Evolutionary conservation across 73 alveolate species (phyloP), one percentile per base, ranked within the genome.

Genomic region (Durusdinium trenchii): DNA sequence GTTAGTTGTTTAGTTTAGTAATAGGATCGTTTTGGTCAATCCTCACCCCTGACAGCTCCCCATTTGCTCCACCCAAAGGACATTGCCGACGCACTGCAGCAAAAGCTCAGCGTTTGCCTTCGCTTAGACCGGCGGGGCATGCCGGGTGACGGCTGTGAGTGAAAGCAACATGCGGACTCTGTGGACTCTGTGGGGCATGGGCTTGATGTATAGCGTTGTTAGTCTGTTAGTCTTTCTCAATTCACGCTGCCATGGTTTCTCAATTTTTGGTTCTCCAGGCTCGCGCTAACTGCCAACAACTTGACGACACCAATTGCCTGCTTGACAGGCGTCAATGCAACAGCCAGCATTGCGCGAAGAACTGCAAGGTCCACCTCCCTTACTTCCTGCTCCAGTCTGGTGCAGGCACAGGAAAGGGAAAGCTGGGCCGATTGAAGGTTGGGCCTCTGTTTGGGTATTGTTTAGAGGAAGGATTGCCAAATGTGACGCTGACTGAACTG

Each of bases 61-160:
- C 42, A 23, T 67, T 38, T 16, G 48, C 4, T 73, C 35, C 30
- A 18, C 10, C 30, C 28, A 6, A 3, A 9, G 16, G 64, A 87
- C 48, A 71, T 87, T 42, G 95, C 95, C 35, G 95, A 87, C 43
- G 95, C 95, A 20, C 46, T 87, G 95, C 95, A 87, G 95, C 85
- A 87, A 48, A 87, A 48, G 62, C 95, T 87, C 47, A 87, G 95
- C 40, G 95, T 87, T 14, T 87, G 95, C 95, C 35, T 87, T 23
- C 83, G 95, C 35, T 32, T 20, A 2, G 95, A 87, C 64, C 60
- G 95, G 95, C 48, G 82, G 10, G 54, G 23, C 18, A 10, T 6
- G 94, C 32, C 6, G 28, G 2, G 93, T 5, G 43, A 9, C 9
- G 50, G n/a, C 16, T 35, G 47, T 7, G 50, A 23, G 28, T 1